Evolutionary conservation across 176 grass and related monocot species (phyloP).

Genomic region (Canna indica): DNA sequence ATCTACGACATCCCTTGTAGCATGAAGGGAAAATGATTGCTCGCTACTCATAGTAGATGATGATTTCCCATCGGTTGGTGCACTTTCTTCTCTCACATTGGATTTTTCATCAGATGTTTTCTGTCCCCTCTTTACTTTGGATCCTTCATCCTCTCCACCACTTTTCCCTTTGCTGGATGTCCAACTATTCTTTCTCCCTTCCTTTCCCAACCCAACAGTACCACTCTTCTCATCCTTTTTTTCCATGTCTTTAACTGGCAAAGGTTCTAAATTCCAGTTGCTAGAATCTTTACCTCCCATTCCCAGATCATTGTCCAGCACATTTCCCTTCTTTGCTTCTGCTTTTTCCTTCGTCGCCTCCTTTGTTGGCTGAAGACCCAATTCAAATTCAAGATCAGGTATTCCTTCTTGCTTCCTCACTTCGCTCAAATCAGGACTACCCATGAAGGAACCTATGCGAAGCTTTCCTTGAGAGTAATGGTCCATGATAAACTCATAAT

Average conservation of each 20-base stretch:
- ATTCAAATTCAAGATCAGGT: conserved; percentile 81
- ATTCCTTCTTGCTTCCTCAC: conserved; percentile 77
- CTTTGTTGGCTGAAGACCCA: conserved; percentile 25
- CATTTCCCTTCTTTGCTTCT: background rate
- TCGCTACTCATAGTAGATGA: conserved; percentile 21
- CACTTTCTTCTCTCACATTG: background rate
- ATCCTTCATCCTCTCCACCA: conserved; percentile 17
- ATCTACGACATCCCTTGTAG: conserved; percentile 38
- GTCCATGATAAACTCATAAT: conserved; percentile 41
- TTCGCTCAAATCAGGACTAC: conserved; percentile 49
- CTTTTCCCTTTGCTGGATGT: conserved; percentile 21
- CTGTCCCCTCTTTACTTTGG: conserved; percentile 21
- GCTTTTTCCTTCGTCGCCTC: conserved; percentile 7
- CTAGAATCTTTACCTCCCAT: conserved; percentile 12
- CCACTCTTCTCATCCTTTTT: conserved; percentile 20
- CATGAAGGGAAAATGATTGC: conserved; percentile 34
- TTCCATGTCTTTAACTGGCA: background rate
- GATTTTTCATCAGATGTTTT: conserved; percentile 42
- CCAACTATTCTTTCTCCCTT: conserved; percentile 21
- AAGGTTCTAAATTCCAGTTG: background rate
- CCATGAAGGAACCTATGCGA: conserved; percentile 15
- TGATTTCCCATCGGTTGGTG: conserved; percentile 26
- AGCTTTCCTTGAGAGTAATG: conserved; percentile 24
- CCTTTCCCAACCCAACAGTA: background rate
- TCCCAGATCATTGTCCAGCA: background rate